These are phyloP conservation scores for Colletotrichum coccodes DNA, from an alignment of 2,329 filamentous ascomycete species.

Conservation along the genomic window DNA sequence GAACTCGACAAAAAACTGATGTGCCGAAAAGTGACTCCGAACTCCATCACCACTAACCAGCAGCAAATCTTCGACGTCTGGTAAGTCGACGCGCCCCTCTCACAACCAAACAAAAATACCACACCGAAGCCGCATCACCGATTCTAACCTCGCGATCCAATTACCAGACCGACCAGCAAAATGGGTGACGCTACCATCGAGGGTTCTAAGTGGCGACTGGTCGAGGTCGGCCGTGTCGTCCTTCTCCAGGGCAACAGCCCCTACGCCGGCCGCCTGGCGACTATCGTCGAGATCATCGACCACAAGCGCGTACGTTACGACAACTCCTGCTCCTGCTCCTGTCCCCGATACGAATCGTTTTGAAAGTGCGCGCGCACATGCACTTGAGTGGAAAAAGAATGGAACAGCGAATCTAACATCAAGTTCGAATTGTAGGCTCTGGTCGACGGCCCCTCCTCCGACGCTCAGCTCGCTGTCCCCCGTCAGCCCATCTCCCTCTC, in stretches of 20 bases:
- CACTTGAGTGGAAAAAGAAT: neutral
- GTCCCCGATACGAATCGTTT: constrained; percentile 12
- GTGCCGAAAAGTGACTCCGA: constrained; percentile 19
- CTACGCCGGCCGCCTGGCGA: constrained; percentile 86
- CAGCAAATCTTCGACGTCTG: constrained; percentile 34
- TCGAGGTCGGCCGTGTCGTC: constrained; percentile 98
- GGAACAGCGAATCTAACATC: constrained; percentile 3
- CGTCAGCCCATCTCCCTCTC: constrained; percentile 87
- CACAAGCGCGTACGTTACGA: constrained; percentile 94
- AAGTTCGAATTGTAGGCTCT: constrained; percentile 73
- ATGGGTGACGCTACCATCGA: constrained; percentile 87
- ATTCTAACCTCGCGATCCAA: constrained; percentile 36
- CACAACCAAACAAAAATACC: constrained; percentile 25
- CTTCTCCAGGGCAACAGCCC: constrained; percentile 85
- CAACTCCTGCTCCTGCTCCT: neutral
- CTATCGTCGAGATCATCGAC: constrained; percentile 99
- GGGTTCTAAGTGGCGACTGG: constrained; percentile 89
- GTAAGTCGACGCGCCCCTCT: constrained; percentile 33
- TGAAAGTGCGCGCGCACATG: neutral
- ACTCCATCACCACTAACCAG: constrained; percentile 29
- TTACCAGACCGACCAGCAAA: constrained; percentile 68
- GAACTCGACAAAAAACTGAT: constrained; percentile 9
- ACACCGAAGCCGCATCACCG: constrained; percentile 38
- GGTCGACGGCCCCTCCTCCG: constrained; percentile 91
- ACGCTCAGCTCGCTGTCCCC: constrained; percentile 81